Conservation (phyloP, 768 basidiomycete species). For the Tulasnella sp. region DNA sequence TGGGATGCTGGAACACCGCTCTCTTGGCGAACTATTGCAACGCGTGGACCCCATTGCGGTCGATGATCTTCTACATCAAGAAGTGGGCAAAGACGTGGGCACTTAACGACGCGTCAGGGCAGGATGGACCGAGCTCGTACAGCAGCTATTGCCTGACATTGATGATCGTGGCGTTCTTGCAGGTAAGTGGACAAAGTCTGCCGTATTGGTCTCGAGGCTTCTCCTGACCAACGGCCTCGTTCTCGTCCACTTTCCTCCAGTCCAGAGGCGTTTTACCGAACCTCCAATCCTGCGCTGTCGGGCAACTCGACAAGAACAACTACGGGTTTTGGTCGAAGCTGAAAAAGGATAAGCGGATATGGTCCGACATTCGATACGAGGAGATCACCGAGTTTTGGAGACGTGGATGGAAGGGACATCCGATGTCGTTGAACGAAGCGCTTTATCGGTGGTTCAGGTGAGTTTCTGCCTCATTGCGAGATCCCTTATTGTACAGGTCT, state of each 20-base stretch:
- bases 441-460: slow-evolving; percentile 13
- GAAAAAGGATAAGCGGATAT: slow-evolving; percentile 9
- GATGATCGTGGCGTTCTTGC: slow-evolving; percentile 50
- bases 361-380: slow-evolving; percentile 13
- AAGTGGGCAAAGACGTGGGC: slow-evolving; percentile 45
- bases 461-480: background rate
- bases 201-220: background rate
- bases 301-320: background rate
- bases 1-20: slow-evolving; percentile 38
- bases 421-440: slow-evolving; percentile 1
- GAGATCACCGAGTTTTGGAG: background rate
- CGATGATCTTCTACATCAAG: slow-evolving; percentile 41
- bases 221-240: background rate
- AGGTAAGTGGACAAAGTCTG: slow-evolving; percentile 28
- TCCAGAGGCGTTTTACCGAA: slow-evolving; percentile 37
- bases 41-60: slow-evolving; percentile 29
- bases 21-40: slow-evolving; percentile 43
- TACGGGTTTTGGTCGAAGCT: slow-evolving; percentile 11
- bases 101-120: slow-evolving; percentile 35
- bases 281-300: slow-evolving; percentile 29
- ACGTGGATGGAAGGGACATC: background rate
- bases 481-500: background rate
- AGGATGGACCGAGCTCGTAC: slow-evolving; percentile 29
- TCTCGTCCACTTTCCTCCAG: slow-evolving; percentile 23
- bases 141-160: slow-evolving; percentile 51